Evolutionary conservation across 306 rosid species (phyloP).

Genomic region (Vigna trinervia): DNA sequence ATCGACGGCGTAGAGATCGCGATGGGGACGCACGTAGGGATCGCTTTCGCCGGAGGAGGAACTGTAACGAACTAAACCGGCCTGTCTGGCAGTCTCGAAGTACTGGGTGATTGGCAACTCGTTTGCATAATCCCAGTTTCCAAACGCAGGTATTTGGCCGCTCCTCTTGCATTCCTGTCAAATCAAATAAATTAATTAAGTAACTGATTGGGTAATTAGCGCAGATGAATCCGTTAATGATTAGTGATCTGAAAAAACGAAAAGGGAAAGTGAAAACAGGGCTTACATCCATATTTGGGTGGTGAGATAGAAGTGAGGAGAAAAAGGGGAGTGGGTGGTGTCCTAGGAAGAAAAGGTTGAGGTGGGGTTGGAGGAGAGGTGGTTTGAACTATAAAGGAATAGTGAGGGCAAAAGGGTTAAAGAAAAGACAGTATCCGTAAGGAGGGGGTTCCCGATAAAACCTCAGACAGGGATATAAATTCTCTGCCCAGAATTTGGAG

Average conservation of each 20-base stretch:
- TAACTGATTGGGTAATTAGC: background rate
- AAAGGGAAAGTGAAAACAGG: background rate
- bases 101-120: slow-evolving; percentile 92
- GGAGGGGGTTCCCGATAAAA: slow-evolving; percentile 33
- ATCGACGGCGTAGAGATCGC: slow-evolving; percentile 68
- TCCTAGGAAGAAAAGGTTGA: background rate
- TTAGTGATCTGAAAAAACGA: background rate
- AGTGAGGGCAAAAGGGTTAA: background rate
- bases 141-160: slow-evolving; percentile 87
- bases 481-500: slow-evolving; percentile 28
- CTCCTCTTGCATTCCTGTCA: slow-evolving; percentile 66
- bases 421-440: background rate
- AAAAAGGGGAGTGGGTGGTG: background rate
- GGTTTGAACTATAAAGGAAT: slow-evolving; percentile 11
- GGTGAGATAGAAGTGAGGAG: background rate
- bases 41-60: slow-evolving; percentile 77
- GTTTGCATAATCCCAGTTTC: slow-evolving; percentile 88
- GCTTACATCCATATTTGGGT: slow-evolving; percentile 47
- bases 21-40: slow-evolving; percentile 49
- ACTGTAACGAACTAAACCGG: slow-evolving; percentile 81
- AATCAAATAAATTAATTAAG: background rate
- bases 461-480: slow-evolving; percentile 50
- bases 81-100: slow-evolving; percentile 85
- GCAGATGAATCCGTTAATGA: background rate
- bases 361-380: slow-evolving; percentile 17